These are phyloP conservation scores for Vanrija sp. DNA, from an alignment of 1,284 basidiomycete species.

Conservation along the genomic window DNA sequence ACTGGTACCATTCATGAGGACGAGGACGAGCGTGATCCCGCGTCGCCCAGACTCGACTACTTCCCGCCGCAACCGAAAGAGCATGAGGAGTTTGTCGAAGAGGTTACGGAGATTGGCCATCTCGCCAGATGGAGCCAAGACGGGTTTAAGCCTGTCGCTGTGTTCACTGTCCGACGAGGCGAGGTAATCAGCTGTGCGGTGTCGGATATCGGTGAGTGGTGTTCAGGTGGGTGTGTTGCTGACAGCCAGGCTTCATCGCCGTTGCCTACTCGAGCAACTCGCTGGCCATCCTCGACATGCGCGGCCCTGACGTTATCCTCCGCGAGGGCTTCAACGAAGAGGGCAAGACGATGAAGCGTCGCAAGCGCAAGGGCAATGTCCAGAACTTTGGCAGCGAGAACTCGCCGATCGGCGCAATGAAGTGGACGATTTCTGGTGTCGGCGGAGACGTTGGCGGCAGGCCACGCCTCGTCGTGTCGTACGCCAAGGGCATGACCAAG, in stretches of 20 bases:
- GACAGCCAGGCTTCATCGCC: conserved; percentile 64
- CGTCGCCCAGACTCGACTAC: conserved; percentile 17
- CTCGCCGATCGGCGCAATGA: conserved; percentile 55
- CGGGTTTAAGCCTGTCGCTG: conserved; percentile 61
- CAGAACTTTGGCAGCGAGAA: conserved; percentile 43
- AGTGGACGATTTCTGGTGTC: conserved; percentile 63
- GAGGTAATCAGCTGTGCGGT: conserved; percentile 58
- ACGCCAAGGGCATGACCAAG: conserved; percentile 59
- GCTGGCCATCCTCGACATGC: conserved; percentile 65
- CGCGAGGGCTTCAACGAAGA: conserved; percentile 50
- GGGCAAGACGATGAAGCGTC: conserved; percentile 43
- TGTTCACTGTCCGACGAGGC: conserved; percentile 57
- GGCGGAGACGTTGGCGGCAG: conserved; percentile 57
- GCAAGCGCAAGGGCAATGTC: conserved; percentile 43
- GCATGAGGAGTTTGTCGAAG: conserved; percentile 24
- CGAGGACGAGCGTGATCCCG: conserved; percentile 28
- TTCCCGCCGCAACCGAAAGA: conserved; percentile 19
- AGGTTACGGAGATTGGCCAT: conserved; percentile 41
- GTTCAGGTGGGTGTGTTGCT: background rate
- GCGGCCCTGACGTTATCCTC: conserved; percentile 63
- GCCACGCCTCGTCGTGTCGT: conserved; percentile 63
- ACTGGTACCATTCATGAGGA: conserved; percentile 2
- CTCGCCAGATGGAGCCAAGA: conserved; percentile 51
- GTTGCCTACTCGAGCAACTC: conserved; percentile 61
- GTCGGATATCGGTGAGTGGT: conserved; percentile 62